A percentile compares a stretch with the other conserved stretches of the same genome.
Evolutionary conservation across 2,329 filamentous ascomycete species (phyloP).

Genomic region (Lasiodiplodia theobromae): DNA sequence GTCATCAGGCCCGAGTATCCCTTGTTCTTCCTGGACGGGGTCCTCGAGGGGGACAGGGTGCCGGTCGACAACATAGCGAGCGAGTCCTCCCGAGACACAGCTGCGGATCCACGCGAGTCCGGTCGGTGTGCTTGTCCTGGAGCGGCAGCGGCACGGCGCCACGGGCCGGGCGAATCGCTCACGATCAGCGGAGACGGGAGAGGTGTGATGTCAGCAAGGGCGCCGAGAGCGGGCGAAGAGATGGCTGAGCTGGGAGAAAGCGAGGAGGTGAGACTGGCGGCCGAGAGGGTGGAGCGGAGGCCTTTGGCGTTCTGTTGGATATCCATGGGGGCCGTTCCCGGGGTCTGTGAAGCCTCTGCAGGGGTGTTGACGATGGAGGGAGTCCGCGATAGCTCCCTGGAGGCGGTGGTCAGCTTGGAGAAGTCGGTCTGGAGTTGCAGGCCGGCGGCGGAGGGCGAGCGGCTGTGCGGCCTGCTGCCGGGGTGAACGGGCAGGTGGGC

Average conservation of each 20-base stretch:
- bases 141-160: slow-evolving; percentile 45
- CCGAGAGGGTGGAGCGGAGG: slow-evolving; percentile 51
- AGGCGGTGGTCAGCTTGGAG: slow-evolving; percentile 29
- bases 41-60: slow-evolving; percentile 43
- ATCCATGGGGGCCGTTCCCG: slow-evolving; percentile 48
- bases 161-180: slow-evolving; percentile 51
- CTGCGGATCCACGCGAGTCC: slow-evolving; percentile 43
- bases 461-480: slow-evolving; percentile 41
- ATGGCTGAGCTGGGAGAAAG: slow-evolving; percentile 54
- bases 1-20: slow-evolving; percentile 54
- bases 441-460: slow-evolving; percentile 41
- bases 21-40: slow-evolving; percentile 54
- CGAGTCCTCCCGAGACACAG: slow-evolving; percentile 41
- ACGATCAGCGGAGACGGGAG: slow-evolving; percentile 58
- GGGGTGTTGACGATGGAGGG: slow-evolving; percentile 31
- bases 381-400: slow-evolving; percentile 20
- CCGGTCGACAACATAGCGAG: slow-evolving; percentile 41
- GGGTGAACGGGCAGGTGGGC: slow-evolving; percentile 35
- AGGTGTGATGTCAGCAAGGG: slow-evolving; percentile 59
- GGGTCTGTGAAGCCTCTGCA: slow-evolving; percentile 35
- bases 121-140: slow-evolving; percentile 35
- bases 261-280: slow-evolving; percentile 53
- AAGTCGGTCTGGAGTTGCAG: slow-evolving; percentile 42
- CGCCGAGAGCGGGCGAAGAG: slow-evolving; percentile 56
- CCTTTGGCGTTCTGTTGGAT: slow-evolving; percentile 37